Percentiles rank a stretch among this genome's conserved stretches.
Evolutionary conservation across 495 filamentous ascomycete genomes (phyloP).

Genomic region (Lineolata rhizophorae): DNA sequence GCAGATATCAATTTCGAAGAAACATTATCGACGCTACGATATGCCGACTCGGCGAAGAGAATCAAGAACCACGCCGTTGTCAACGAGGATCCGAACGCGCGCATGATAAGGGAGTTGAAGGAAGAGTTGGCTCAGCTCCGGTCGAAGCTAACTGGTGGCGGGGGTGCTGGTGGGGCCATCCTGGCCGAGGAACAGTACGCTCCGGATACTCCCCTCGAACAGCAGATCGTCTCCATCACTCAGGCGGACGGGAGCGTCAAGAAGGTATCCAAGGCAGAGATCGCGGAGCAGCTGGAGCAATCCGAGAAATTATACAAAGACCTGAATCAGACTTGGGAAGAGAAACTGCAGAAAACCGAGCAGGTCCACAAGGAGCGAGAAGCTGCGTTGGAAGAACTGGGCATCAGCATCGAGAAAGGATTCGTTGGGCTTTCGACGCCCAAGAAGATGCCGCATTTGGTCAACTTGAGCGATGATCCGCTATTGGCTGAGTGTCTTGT

Average conservation of each 20-base stretch:
- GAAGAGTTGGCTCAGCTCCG: conserved; percentile 77
- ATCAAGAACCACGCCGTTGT: conserved; percentile 99
- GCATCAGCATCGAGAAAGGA: conserved; percentile 96
- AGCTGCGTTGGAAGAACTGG: conserved; percentile 82
- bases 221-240: conserved; percentile 91
- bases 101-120: conserved; percentile 96
- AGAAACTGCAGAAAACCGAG: conserved; percentile 87
- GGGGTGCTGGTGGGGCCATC: conserved; percentile 20
- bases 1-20: conserved; percentile 99
- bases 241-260: conserved; percentile 69
- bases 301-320: conserved; percentile 92
- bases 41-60: conserved; percentile 92
- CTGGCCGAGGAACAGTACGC: conserved; percentile 62
- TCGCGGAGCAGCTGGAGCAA: conserved; percentile 85
- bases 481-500: conserved; percentile 90
- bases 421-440: conserved; percentile 89
- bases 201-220: conserved; percentile 73
- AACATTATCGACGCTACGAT: conserved; percentile 82
- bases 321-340: conserved; percentile 97
- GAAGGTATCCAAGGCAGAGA: conserved; percentile 95
- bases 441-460: conserved; percentile 97
- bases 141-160: conserved; percentile 62
- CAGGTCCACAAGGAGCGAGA: conserved; percentile 95
- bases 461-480: conserved; percentile 93
- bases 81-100: conserved; percentile 95